Evolutionary conservation across 2,329 filamentous ascomycete genomes (phyloP), one percentile per base, ranked within the genome.

Genomic region (Stylonectria norvegica): DNA sequence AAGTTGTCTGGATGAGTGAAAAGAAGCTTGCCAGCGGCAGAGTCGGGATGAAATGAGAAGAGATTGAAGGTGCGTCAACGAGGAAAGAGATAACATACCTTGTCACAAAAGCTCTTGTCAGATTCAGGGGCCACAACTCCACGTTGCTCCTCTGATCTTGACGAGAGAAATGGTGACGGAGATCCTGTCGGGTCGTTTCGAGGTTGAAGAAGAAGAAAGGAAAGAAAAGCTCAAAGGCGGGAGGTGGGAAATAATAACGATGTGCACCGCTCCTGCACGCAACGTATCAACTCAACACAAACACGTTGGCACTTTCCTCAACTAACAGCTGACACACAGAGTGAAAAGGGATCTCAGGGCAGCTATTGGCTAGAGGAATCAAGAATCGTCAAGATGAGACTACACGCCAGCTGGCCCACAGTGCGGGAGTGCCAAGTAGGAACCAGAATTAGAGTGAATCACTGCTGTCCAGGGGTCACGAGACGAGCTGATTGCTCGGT

Each of bases 91-190:
- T 17, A 25, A 40, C 41, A n/a, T 41, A 48, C 49, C 45, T 36
- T 27, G 16, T 16, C 16, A 31, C 30, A 20, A 31, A 36, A 29
- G 25, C 35, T 34, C 25, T 34, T 22, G 38, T 17, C 17, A 31
- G 39, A 28, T 33, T 23, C 18, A 49, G 36, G 38, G 39, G 23
- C 17, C 15, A 42, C 42, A 49, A 40, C 47, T 43, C 36, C n/a
- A 40, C 20, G 47, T 18, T 51, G 38, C 35, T 51, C 29, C 42
- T 42, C 41, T 47, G 29, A 22, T 22, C 4, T 12, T 23, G 43
- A 31, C 29, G 29, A 17, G 9, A 28, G 33, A 17, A 29, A 34
- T 23, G 30, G 17, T n/a, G n/a, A n/a, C n/a, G n/a, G n/a, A n/a
- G n/a, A n/a, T n/a, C n/a, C n/a, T n/a, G n/a, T n/a, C n/a, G n/a